These are phyloP conservation scores for Trichoderma pleuroti DNA, from an alignment of 2,329 filamentous ascomycete species.

Conservation along the genomic window DNA sequence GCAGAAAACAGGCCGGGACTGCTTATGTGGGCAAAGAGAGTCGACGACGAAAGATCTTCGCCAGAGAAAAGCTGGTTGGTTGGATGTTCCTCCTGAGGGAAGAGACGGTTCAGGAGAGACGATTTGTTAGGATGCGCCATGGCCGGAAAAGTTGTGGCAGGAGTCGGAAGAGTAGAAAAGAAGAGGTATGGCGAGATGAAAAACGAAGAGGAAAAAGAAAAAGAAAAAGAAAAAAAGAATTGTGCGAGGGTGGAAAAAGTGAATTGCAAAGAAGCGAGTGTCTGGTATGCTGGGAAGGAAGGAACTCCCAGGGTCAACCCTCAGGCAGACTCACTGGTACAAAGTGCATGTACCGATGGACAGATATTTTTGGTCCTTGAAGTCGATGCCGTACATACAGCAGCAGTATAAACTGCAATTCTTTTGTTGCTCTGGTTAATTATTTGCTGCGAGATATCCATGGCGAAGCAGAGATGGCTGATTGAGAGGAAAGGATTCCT, in stretches of 20 bases:
- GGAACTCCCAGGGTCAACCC: neutral
- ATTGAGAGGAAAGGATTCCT: neutral
- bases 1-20: conserved; percentile 22
- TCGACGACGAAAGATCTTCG: conserved; percentile 23
- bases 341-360: neutral
- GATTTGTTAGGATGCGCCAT: neutral
- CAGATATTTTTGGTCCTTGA: neutral
- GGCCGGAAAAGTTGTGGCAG: neutral
- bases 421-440: neutral
- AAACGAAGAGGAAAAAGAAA: neutral
- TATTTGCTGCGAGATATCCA: neutral
- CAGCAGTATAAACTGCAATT: neutral
- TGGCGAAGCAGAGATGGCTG: neutral
- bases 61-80: neutral
- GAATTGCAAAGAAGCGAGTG: neutral
- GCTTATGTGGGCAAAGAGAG: conserved; percentile 30
- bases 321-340: neutral
- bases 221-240: neutral
- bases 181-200: neutral
- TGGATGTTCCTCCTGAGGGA: neutral
- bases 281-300: neutral
- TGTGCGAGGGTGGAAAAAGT: neutral
- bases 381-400: neutral
- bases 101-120: neutral
- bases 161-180: rapidly evolving